phyloP scores from a whole-genome alignment of 331 rosid species.

The Acacia pycnantha region DNA sequence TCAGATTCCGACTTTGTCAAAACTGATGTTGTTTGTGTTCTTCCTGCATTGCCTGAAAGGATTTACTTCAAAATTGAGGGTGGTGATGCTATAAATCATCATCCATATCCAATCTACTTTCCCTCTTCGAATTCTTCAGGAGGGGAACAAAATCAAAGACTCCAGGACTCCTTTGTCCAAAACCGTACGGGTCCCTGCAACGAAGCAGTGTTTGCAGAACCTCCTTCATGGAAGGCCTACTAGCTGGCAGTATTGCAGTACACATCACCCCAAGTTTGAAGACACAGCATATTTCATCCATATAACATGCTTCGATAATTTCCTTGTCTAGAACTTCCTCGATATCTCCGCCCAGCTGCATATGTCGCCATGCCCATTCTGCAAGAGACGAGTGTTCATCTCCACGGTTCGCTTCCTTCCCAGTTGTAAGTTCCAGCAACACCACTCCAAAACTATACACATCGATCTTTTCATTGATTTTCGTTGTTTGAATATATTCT shows the following conservation, averaged over 20 bases:
- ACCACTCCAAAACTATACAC: conserved; percentile 30
- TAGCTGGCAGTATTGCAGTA: conserved; percentile 45
- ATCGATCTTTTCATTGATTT: conserved; percentile 25
- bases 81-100: conserved; percentile 16
- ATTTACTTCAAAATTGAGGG: not conserved
- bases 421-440: conserved; percentile 27
- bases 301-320: conserved; percentile 24
- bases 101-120: not conserved
- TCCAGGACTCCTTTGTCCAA: conserved; percentile 32
- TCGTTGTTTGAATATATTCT: conserved; percentile 29
- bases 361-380: conserved; percentile 27
- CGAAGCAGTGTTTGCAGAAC: conserved; percentile 36
- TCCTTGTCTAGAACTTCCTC: conserved; percentile 32
- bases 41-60: not conserved
- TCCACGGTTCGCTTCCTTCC: conserved; percentile 26
- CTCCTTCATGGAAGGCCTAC: conserved; percentile 76
- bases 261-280: conserved; percentile 70
- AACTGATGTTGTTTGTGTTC: no score
- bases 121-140: conserved; percentile 44
- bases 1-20: not conserved
- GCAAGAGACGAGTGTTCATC: conserved; percentile 32
- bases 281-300: conserved; percentile 56
- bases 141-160: conserved; percentile 50
- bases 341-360: conserved; percentile 6
- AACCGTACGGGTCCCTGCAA: conserved; percentile 13